phyloP scores from a whole-genome alignment of 192 early-diverging fungal species.

The Linnemannia hyalina region DNA sequence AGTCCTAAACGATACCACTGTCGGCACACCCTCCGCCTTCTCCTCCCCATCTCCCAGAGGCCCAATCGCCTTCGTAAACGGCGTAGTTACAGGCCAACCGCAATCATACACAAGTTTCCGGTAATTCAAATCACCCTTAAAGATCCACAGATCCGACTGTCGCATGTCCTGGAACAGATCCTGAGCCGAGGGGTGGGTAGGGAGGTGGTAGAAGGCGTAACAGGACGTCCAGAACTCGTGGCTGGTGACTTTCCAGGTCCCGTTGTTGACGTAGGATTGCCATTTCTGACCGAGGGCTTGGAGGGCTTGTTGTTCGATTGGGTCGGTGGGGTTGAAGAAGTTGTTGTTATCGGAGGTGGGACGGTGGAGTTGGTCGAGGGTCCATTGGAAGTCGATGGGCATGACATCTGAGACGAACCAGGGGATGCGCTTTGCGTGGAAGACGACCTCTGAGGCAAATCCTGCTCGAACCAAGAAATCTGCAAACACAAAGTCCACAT shows the following conservation, averaged over 20 bases:
- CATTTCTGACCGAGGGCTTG: constrained; percentile 71
- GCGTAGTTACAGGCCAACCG: constrained; percentile 85
- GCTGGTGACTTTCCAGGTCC: constrained; percentile 74
- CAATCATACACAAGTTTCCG: constrained; percentile 95
- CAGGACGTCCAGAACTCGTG: constrained; percentile 92
- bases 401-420: constrained; percentile 99
- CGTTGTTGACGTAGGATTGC: constrained; percentile 71
- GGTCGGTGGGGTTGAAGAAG: constrained; percentile 50
- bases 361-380: constrained; percentile 58
- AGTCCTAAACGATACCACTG: constrained; percentile 84
- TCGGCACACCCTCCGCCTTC: constrained; percentile 63
- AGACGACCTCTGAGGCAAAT: constrained; percentile 75
- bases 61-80: constrained; percentile 89
- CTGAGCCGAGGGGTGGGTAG: constrained; percentile 64
- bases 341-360: neutral
- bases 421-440: constrained; percentile 90
- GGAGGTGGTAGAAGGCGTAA: constrained; percentile 85
- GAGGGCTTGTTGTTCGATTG: constrained; percentile 59
- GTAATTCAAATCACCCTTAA: constrained; percentile 98
- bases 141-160: constrained; percentile 79
- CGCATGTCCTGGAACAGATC: constrained; percentile 72
- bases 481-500: constrained; percentile 88
- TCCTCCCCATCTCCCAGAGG: constrained; percentile 64
- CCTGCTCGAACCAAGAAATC: constrained; percentile 83
- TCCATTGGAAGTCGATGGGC: constrained; percentile 81